Percentiles rank a stretch among this genome's conserved stretches.
These are phyloP conservation scores for Salix koriyanagi DNA, from an alignment of 345 rosid genomes.

Conservation along the genomic window DNA sequence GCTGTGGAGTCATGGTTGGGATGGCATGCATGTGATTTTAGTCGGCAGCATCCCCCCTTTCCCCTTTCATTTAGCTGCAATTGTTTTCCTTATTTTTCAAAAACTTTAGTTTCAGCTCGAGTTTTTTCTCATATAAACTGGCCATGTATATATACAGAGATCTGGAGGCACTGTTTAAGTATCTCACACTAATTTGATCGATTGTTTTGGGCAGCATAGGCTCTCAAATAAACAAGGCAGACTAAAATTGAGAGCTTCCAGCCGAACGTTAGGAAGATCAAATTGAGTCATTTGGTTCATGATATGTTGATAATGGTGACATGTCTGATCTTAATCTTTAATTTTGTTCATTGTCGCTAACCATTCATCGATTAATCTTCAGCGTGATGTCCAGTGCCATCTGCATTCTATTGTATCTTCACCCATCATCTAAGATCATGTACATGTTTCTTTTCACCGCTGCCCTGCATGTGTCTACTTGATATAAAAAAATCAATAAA, in stretches of 20 bases:
- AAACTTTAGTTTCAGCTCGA: neutral
- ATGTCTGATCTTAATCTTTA: neutral
- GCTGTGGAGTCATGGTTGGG: constrained; percentile 2
- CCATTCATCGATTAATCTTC: neutral
- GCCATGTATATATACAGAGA: constrained; percentile 19
- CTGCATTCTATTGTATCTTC: neutral
- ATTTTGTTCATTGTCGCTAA: neutral
- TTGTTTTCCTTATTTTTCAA: neutral
- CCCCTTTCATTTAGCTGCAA: neutral
- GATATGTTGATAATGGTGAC: neutral
- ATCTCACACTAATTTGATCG: neutral
- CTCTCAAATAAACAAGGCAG: neutral
- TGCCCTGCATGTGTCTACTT: neutral
- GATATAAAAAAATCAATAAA: too few relatives aligned
- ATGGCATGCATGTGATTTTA: constrained; percentile 3
- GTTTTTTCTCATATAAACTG: neutral
- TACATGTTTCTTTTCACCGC: neutral
- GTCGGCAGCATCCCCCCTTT: neutral
- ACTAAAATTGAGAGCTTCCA: neutral
- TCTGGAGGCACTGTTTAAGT: neutral
- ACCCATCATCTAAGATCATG: neutral
- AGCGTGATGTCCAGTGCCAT: neutral
- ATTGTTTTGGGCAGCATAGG: neutral
- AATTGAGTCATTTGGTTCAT: neutral
- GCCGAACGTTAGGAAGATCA: neutral